phyloP scores from a whole-genome alignment of 805 yeast genomes.

The Candida tammaniensis region DNA sequence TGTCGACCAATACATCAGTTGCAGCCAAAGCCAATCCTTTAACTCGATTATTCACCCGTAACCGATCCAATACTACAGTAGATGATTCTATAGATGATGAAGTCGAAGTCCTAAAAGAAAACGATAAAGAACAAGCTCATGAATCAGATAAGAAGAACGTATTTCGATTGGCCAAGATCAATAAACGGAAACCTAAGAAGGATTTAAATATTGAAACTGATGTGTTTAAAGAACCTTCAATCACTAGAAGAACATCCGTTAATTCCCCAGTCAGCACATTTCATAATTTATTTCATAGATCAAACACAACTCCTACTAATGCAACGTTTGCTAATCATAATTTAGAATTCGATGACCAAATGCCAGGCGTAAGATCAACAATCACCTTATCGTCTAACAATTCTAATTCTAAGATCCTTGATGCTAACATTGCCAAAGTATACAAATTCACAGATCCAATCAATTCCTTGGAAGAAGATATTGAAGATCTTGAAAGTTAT shows the following conservation, averaged over 20 bases:
- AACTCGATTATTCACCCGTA: slow-evolving; percentile 28
- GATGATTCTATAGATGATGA: slow-evolving; percentile 8
- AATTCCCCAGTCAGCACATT: slow-evolving; percentile 31
- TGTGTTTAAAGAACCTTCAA: slow-evolving; percentile 9
- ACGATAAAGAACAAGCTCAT: slow-evolving; percentile 9
- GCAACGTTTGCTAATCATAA: neutral
- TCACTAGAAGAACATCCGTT: slow-evolving; percentile 21
- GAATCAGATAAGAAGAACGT: slow-evolving; percentile 10
- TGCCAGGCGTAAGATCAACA: slow-evolving; percentile 16
- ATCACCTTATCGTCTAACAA: slow-evolving; percentile 33
- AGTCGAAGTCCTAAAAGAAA: slow-evolving; percentile 1
- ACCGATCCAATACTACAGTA: slow-evolving; percentile 20
- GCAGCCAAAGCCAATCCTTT: slow-evolving; percentile 28
- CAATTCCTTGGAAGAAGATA: slow-evolving; percentile 21
- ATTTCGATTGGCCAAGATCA: slow-evolving; percentile 10
- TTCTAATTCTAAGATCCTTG: slow-evolving; percentile 32
- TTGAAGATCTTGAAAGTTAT: slow-evolving; percentile 20
- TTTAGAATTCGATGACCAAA: slow-evolving; percentile 6
- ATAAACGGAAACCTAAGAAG: slow-evolving; percentile 10
- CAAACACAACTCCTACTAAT: slow-evolving; percentile 2
- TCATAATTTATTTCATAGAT: slow-evolving; percentile 32
- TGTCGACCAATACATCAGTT: slow-evolving; percentile 18
- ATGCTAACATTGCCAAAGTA: slow-evolving; percentile 26
- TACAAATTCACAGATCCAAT: slow-evolving; percentile 35
- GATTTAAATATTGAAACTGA: slow-evolving; percentile 32